A percentile compares a stretch with the other conserved stretches of the same genome.
Evolutionary conservation across 306 rosid species (phyloP).

Genomic region (Sphenostylis stenocarpa): DNA sequence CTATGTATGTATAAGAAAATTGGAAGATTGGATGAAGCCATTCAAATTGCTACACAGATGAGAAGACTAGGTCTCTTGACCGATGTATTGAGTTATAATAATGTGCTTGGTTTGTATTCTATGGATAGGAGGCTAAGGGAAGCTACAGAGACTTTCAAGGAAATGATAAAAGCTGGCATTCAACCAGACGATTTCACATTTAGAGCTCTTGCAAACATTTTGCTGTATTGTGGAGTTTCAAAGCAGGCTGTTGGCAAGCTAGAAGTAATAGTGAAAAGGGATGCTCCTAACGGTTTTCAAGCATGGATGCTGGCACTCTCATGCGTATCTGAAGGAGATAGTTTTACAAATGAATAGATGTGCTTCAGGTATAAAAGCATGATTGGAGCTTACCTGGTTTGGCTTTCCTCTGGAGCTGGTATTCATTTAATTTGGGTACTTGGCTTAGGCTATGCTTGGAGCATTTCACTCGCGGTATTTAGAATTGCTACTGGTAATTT

Average conservation of each 20-base stretch:
- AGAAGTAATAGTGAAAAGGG: slow-evolving; percentile 58
- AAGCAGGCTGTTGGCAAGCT: slow-evolving; percentile 67
- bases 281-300: slow-evolving; percentile 48
- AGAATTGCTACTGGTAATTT: slow-evolving; percentile 25
- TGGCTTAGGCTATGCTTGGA: slow-evolving; percentile 7
- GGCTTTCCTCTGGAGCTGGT: slow-evolving; percentile 2
- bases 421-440: slow-evolving; percentile 12
- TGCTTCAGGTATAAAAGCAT: background rate
- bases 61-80: slow-evolving; percentile 49
- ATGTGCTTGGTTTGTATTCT: slow-evolving; percentile 67
- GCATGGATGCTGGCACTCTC: slow-evolving; percentile 66
- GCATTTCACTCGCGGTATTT: slow-evolving; percentile 17
- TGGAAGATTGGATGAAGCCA: slow-evolving; percentile 69
- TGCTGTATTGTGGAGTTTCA: slow-evolving; percentile 69
- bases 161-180: slow-evolving; percentile 56
- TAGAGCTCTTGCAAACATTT: slow-evolving; percentile 61
- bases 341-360: slow-evolving; percentile 34
- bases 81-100: slow-evolving; percentile 68
- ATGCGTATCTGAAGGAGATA: slow-evolving; percentile 41
- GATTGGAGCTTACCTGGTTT: background rate
- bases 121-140: slow-evolving; percentile 57
- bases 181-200: slow-evolving; percentile 71
- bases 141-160: slow-evolving; percentile 57
- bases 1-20: slow-evolving; percentile 76
- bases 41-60: slow-evolving; percentile 63